A percentile compares a stretch with the other conserved stretches of the same genome.
Conservation (phyloP, 768 basidiomycete species). For the Kondoa malvinella region DNA sequence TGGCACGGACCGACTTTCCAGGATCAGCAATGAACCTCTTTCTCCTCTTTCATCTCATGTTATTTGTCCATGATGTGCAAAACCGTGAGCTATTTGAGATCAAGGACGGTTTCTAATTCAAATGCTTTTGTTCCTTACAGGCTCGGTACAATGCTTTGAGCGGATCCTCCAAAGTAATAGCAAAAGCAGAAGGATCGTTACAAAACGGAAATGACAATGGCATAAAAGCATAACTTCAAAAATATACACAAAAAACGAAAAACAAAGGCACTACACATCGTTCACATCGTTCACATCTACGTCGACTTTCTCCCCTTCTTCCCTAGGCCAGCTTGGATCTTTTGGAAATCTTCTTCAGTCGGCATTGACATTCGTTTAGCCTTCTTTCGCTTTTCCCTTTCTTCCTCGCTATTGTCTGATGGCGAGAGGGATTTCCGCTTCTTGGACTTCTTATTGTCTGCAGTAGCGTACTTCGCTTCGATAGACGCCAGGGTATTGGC, state of each 20-base stretch:
- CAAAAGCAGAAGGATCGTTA: too few species aligned
- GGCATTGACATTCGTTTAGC: constrained; percentile 25
- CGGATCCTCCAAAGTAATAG: neutral
- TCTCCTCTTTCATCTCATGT: neutral
- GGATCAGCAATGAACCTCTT: neutral
- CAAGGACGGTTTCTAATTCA: neutral
- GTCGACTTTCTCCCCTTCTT: constrained; percentile 8
- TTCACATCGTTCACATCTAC: neutral
- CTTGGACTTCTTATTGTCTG: constrained; percentile 27
- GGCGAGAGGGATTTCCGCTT: constrained; percentile 28
- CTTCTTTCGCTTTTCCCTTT: constrained; percentile 29
- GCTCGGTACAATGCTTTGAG: constrained; percentile 14
- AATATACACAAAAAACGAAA: neutral
- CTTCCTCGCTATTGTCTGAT: constrained; percentile 28
- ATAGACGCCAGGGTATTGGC: constrained; percentile 20
- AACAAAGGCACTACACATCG: neutral
- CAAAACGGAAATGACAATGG: too few species aligned
- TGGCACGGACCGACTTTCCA: constrained; percentile 23
- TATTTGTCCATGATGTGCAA: neutral
- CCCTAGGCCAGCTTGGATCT: neutral
- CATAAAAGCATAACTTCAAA: neutral
- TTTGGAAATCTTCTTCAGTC: constrained; percentile 23
- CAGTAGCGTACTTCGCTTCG: constrained; percentile 26
- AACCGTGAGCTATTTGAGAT: neutral
- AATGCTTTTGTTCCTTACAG: neutral